Evolutionary conservation across 768 basidiomycete species (phyloP), one percentile per base, ranked within the genome.

Genomic region (Dacryopinax primogenitus): DNA sequence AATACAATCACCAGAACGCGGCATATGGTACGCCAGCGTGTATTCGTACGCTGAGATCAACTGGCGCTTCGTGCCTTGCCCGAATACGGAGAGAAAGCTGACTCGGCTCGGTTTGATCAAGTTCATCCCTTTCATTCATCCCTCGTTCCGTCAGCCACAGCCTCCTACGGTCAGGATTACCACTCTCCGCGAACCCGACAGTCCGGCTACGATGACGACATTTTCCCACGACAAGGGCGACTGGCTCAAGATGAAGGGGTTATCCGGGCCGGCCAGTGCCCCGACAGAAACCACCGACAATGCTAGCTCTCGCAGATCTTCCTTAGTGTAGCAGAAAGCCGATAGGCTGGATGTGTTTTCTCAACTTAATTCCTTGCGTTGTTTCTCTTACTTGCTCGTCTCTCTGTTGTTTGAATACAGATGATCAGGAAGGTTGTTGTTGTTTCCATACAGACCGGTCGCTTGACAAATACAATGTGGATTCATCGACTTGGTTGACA

Each of bases 1-100:
- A 18, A 15, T 11, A 30, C 51, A 58, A 30, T 23, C 51, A 30
- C 51, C 51, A 3, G 51, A 58, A 30, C 51, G 51, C 51, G 51
- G 51, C 11, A 58, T 58, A 23, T 58, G 51, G 51, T 58, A 58
- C 26, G 51, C 26, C 51, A 58, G 51, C 51, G 32, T 58, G 26
- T 58, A 58, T 30, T 23, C 51, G 26, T 30, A 23, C 9, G 26
- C 26, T 23, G 51, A 58, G 26, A 30, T 58, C 13, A 58, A 58
- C 26, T 58, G 51, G 51, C 51, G 51, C 3, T 58, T 58, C 51
- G 51, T 47, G 45, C 45, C 45, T 7, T 13, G 26, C 26, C 51
- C 13, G 26, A 18, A 7, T 18, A 18, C 41, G 41, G 7, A 23
- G 30, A 11, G 3, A 3, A 58, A 18, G 26, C 3, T 30, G 13